phyloP scores from a whole-genome alignment of 768 basidiomycete genomes.

The Mycena vulgaris region DNA sequence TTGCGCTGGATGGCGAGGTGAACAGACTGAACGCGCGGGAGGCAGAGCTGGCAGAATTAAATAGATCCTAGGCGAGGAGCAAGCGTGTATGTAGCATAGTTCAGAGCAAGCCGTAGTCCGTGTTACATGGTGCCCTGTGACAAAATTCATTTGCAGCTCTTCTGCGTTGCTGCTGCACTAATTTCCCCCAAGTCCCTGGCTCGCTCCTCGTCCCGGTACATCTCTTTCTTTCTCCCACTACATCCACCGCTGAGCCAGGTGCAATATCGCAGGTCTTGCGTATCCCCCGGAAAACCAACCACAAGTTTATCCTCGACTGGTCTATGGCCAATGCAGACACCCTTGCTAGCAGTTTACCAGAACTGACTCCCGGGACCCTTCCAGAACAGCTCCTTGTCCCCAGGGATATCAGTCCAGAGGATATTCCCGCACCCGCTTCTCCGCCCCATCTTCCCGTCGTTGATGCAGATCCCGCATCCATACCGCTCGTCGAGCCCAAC shows the following conservation, averaged over 20 bases:
- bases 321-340: conserved; percentile 83
- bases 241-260: not conserved
- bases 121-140: too few species aligned
- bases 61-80: conserved; percentile 6
- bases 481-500: conserved; percentile 28
- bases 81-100: not conserved
- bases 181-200: not conserved
- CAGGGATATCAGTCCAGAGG: conserved; percentile 2
- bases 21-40: conserved; percentile 71
- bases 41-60: conserved; percentile 69
- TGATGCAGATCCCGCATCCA: conserved; percentile 11
- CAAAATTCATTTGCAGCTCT: conserved; percentile 9
- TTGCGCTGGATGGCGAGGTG: conserved; percentile 88
- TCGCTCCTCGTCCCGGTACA: not conserved
- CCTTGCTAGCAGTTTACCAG: conserved; percentile 60
- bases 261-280: conserved; percentile 4
- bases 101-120: too few species aligned
- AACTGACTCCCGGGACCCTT: conserved; percentile 52
- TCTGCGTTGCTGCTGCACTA: conserved; percentile 5
- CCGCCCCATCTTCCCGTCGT: not conserved
- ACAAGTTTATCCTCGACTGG: conserved; percentile 43
- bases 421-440: conserved; percentile 22
- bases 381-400: not conserved
- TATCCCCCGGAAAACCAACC: conserved; percentile 7
- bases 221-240: not conserved